Evolutionary conservation across 2,329 filamentous ascomycete genomes (phyloP), one percentile per base, ranked within the genome.

Genomic region (Polytolypa hystricis): DNA sequence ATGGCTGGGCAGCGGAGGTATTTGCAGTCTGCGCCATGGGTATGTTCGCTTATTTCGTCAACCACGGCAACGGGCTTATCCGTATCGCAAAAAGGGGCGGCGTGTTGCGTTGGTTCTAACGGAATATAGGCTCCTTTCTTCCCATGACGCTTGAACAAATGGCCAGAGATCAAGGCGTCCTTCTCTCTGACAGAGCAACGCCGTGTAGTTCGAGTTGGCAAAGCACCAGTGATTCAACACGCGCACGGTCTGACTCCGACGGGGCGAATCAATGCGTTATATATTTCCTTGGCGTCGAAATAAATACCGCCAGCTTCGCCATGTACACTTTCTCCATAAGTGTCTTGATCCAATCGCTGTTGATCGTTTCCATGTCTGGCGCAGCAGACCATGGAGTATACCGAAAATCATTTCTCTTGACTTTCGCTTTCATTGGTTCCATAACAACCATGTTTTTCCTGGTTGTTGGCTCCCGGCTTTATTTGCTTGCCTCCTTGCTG

Each of bases 341-440:
- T 55, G 91, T 98, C 1, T 61, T 95, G 14, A 60, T 95, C 8
- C 91, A 98, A 57, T 83, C 87, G 1, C 62, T 96, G 18, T 65
- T 96, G 19, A 93, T 98, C 29, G 85, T 98, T 45, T 93, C 86
- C 53, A 94, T 98, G 69, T 94, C 86, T 53, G 91, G 84, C 38
- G 87, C 89, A 5, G 91, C 91, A 39, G 91, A 98, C 57, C 89
- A 96, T 60, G 91, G 91, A 44, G 81, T 75, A 48, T 91, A 87
- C 64, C 79, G 91, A 41, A 98, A 96, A 68, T 81, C 78, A 37
- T 73, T 98, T 14, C 69, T 98, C 14, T 67, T 96, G 12, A 67
- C 63, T n/a, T 96, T 96, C 57, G 91, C 82, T 19, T 81, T 84
- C 57, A 65, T 79, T 15, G 91, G 91, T 28, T 81, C 86, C 47